Evolutionary conservation across 2,329 filamentous ascomycete genomes (phyloP).

Genomic region (Raffaelea deltoideospora): DNA sequence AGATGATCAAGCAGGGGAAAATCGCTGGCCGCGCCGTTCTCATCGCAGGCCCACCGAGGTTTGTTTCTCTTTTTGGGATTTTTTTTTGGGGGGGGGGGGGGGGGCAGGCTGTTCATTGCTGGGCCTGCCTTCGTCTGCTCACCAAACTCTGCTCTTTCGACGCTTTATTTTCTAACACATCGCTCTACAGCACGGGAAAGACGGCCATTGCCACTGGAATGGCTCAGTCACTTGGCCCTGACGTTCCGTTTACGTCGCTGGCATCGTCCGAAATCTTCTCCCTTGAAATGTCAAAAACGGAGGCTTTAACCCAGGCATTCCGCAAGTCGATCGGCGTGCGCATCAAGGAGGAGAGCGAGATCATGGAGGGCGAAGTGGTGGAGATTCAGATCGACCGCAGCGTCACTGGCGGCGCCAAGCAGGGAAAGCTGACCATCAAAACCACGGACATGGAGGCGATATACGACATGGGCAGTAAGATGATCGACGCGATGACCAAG

Average conservation of each 20-base stretch:
- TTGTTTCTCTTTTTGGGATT: constrained; percentile 10
- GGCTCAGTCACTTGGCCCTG: constrained; percentile 85
- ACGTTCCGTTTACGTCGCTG: constrained; percentile 93
- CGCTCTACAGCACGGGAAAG: constrained; percentile 64
- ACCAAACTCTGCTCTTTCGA: too few relatives aligned
- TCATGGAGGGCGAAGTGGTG: constrained; percentile 97
- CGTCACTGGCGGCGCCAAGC: constrained; percentile 91
- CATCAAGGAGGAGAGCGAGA: constrained; percentile 98
- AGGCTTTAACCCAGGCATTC: constrained; percentile 96
- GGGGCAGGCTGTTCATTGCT: too few relatives aligned
- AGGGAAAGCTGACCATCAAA: constrained; percentile 98
- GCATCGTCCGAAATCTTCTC: constrained; percentile 97
- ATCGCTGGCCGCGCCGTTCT: constrained; percentile 90
- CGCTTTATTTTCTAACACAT: neutral
- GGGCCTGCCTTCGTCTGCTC: too few relatives aligned
- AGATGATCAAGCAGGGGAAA: constrained; percentile 99
- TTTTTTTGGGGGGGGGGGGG: neutral
- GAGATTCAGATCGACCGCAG: constrained; percentile 98
- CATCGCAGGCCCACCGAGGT: constrained; percentile 85
- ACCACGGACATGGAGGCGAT: constrained; percentile 99
- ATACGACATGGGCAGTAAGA: constrained; percentile 98
- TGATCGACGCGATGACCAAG: constrained; percentile 99
- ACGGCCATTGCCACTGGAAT: constrained; percentile 98
- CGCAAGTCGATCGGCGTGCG: constrained; percentile 94
- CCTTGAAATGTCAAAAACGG: constrained; percentile 98